phyloP scores from a whole-genome alignment of 176 grass and related monocot genomes.

The Triticum dicoccoides region DNA sequence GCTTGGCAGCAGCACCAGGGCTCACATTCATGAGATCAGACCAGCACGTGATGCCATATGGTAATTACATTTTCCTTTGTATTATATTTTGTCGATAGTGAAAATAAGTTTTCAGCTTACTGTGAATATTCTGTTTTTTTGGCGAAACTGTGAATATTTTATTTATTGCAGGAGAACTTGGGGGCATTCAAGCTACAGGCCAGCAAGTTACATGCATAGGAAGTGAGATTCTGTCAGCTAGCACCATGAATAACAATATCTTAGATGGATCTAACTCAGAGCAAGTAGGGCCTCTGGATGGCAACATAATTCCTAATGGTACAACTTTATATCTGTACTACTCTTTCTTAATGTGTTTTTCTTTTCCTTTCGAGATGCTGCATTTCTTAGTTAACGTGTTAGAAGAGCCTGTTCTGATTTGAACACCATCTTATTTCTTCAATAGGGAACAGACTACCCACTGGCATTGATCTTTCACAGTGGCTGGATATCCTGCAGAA shows the following conservation, averaged over 20 bases:
- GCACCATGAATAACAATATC: not conserved
- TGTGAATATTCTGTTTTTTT: not conserved
- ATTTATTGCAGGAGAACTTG: not conserved
- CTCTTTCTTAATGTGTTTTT: not conserved
- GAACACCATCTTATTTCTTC: not conserved
- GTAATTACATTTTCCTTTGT: not conserved
- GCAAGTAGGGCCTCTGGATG: not conserved
- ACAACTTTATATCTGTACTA: not conserved
- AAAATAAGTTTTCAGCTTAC: not conserved
- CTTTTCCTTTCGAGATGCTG: not conserved
- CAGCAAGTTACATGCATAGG: not conserved
- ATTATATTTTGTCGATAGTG: not conserved
- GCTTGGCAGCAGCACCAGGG: not conserved
- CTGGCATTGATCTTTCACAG: not conserved
- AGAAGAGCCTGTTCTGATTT: not conserved
- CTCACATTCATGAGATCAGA: not conserved
- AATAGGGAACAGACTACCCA: not conserved
- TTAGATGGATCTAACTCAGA: not conserved
- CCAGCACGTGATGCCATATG: not conserved
- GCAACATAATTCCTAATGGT: not conserved
- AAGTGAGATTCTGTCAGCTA: not conserved
- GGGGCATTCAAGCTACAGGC: not conserved
- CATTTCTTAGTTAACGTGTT: not conserved
- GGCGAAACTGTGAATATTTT: no score
- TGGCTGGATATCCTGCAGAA: not conserved